Evolutionary conservation across 352 stramenopile species (phyloP), one percentile per base, ranked within the genome.

Genomic region (Globisporangium sylvaticum): DNA sequence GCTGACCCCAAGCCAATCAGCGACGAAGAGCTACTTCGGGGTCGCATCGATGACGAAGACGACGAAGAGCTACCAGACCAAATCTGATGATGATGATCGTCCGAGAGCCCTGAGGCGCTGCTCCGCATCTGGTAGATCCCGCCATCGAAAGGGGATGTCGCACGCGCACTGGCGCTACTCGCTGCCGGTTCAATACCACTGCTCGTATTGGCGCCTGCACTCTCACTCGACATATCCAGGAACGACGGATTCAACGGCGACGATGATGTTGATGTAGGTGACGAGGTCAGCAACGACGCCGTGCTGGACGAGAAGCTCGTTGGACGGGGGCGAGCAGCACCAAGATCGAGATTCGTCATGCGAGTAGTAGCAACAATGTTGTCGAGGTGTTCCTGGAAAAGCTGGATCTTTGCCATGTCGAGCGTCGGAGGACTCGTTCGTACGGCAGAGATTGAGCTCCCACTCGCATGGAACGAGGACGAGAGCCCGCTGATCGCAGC

Each of bases 271-370:
- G 82, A 89, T 34, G 82, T 88, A 8, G 84, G 84, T 25, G 83
- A 89, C 2, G 64, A 72, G n/a, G 81, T 88, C 55, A 89, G 53
- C 63, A 87, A 70, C 20, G 81, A 83, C 65, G 82, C 80, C 15
- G 68, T 81, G 73, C 68, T 87, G 4, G 83, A 88, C 20, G 81
- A 91, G 42, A 83, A 87, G 67, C 84, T 92, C 65, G 88, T 87
- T 9, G 44, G 55, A 14, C 31, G 55, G 25, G 31, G 52, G 12
- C 50, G 9, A 24, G 18, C 18, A 29, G 6, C 60, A 1, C 55
- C 55, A 18, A 46, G 29, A n/a, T 60, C 55, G 20, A 60, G 55
- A 61, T n/a, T 39, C 22, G 42, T 6, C 42, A 50, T 53, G 61
- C 50, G 37, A 20, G 25, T 18, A 15, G 55, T 31, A 50, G 34